phyloP scores from a whole-genome alignment of 306 rosid genomes.

The Lathyrus sativus region DNA sequence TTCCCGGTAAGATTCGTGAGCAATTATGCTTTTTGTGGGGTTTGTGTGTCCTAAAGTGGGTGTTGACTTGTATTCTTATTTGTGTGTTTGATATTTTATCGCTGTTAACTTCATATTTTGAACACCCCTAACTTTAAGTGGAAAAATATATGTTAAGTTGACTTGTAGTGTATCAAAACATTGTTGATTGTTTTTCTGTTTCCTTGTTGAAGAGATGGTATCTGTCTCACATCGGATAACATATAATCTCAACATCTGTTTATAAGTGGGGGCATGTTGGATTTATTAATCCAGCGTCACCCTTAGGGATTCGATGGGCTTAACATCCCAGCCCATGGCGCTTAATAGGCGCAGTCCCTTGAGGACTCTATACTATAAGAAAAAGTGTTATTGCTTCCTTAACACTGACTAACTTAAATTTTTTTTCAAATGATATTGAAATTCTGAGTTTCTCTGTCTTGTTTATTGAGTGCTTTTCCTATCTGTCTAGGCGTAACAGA shows the following conservation, averaged over 20 bases:
- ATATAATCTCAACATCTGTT: too few species aligned
- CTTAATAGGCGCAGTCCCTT: too few species aligned
- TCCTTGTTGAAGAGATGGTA: constrained; percentile 8
- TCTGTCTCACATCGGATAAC: too few species aligned
- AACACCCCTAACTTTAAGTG: not conserved
- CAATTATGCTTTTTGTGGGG: constrained; percentile 4
- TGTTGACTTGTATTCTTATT: constrained; percentile 14
- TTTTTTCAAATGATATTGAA: constrained; percentile 6
- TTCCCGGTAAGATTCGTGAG: constrained; percentile 64
- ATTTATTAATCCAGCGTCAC: too few species aligned
- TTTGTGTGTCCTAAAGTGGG: constrained; percentile 7
- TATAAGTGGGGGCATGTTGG: not conserved
- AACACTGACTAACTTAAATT: not conserved
- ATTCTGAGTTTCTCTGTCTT: constrained; percentile 8
- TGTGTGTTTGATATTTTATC: constrained; percentile 17
- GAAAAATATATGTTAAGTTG: not conserved
- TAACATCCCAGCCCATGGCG: too few species aligned
- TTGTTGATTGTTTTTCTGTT: not conserved
- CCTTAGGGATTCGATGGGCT: too few species aligned
- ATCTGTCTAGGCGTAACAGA: not conserved
- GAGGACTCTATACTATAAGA: too few species aligned
- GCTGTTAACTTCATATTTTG: constrained; percentile 6
- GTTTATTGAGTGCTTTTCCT: constrained; percentile 8
- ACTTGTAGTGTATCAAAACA: not conserved
- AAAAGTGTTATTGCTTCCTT: constrained; percentile 5